Evolutionary conservation across 2,329 filamentous ascomycete species (phyloP).

Genomic region (Diaporthe citriasiana): DNA sequence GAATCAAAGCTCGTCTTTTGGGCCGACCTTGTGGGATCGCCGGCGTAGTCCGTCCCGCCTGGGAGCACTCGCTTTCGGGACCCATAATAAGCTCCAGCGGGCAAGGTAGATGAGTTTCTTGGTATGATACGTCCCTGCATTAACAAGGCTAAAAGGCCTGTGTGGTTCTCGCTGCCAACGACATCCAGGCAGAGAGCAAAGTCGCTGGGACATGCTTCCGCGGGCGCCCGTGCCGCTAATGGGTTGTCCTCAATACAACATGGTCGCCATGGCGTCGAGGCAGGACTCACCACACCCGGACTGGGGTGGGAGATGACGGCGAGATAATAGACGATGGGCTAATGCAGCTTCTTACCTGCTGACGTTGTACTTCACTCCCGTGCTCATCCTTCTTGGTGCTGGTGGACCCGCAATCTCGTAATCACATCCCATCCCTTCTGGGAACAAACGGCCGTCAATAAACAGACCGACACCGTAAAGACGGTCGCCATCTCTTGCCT

Average conservation of each 20-base stretch:
- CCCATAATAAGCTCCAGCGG: slow-evolving; percentile 30
- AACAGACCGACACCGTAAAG: neutral
- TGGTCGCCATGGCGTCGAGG: slow-evolving; percentile 19
- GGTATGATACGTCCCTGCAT: slow-evolving; percentile 1
- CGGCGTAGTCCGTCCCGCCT: neutral
- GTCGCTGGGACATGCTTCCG: neutral
- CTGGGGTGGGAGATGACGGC: slow-evolving; percentile 10
- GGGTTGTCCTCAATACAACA: neutral
- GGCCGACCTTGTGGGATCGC: neutral
- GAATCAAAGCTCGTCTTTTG: neutral
- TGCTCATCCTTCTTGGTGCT: neutral
- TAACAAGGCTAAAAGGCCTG: neutral
- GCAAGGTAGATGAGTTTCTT: slow-evolving; percentile 1
- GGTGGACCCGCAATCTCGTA: neutral
- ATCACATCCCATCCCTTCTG: neutral
- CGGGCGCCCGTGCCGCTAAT: neutral
- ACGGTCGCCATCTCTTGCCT: neutral
- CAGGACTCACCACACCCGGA: slow-evolving; percentile 11
- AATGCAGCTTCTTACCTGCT: slow-evolving; percentile 26
- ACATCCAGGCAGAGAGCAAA: neutral
- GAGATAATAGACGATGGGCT: slow-evolving; percentile 20
- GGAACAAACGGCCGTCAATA: neutral
- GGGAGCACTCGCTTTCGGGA: neutral
- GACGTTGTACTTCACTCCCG: slow-evolving; percentile 17
- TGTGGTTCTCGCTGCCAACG: neutral